Base-by-base conservation (phyloP, 306 rosid genomes). In the Luffa aegyptiaca region DNA sequence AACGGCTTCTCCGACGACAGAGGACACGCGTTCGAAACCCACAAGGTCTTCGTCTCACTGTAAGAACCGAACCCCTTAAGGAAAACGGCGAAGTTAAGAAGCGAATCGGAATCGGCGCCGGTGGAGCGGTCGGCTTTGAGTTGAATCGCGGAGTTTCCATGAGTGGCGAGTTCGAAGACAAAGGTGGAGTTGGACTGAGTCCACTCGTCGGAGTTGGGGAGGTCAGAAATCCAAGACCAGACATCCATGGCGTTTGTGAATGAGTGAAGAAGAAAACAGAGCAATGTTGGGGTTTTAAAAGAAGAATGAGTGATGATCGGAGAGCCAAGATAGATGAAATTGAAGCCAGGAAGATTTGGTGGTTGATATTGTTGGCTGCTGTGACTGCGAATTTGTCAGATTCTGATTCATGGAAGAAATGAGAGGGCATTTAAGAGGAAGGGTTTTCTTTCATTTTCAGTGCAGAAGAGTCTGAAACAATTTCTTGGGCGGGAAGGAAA, bases 141-240 rank as follows among this genome's bases (percentile, higher is more conserved):
- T 18, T 89, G 86, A 65, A 94, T 90, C 0, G 93, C 35, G 77
- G 88, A 79, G n/a, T 58, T 51, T 1, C 72, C 79, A 7, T 56
- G 77, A 8, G 52, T 39, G 42, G 98, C 97, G 7, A 92, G 91
- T n/a, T 88, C 80, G 70, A 87, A 88, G 63, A 62, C 39, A 33
- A 26, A 84, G 1, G 88, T 45, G 3, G 93, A 85, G 85, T 85
- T 84, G 3, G 90, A 86, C 65, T 85, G 83, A 68, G 68, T 74
- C 92, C 89, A 88, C 13, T 87, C 86, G 6, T 68, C 77, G 12
- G 89, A 89, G 88, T 79, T 87, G 36, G 92, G 93, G 5, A 94
- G 91, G 63, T 91, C 90, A 39, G 83, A 87, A 69, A 94, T 94
- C 98, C 98, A 94, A 8, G 95, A 84, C 98, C 98, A 94, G 63